Percentiles rank a stretch among this genome's conserved stretches.
Evolutionary conservation across 257 asterid species (phyloP).

Genomic region (Ilex asprella): DNA sequence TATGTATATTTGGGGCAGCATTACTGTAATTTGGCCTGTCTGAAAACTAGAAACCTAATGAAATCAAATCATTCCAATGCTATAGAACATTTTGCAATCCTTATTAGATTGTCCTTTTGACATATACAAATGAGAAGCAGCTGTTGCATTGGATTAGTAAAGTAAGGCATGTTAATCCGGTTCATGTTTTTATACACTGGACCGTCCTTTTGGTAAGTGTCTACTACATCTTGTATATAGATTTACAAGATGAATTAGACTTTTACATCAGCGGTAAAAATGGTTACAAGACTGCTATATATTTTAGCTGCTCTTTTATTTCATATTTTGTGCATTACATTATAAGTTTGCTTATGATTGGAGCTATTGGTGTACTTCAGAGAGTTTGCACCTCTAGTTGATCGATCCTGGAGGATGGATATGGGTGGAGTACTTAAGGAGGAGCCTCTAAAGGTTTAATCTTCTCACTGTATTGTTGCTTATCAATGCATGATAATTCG

Average conservation of each 20-base stretch:
- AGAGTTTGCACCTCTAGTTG: constrained; percentile 80
- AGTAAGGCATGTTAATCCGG: too few relatives aligned
- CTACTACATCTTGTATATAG: background rate
- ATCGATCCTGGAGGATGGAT: constrained; percentile 94
- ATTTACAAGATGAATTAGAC: background rate
- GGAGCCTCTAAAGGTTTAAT: constrained; percentile 37
- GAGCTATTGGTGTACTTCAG: constrained; percentile 31
- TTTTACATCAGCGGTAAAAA: background rate
- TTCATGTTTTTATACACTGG: too few relatives aligned
- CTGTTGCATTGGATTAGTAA: too few relatives aligned
- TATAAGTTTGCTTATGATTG: constrained; percentile 9
- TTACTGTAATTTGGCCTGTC: too few relatives aligned
- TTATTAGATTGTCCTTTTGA: too few relatives aligned
- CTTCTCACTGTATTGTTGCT: constrained; percentile 8
- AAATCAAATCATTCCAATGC: too few relatives aligned
- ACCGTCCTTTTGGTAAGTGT: too few relatives aligned
- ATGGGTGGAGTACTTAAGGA: constrained; percentile 72
- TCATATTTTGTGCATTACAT: background rate
- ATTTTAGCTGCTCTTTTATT: background rate
- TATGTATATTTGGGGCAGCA: too few relatives aligned
- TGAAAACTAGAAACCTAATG: too few relatives aligned
- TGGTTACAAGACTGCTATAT: background rate
- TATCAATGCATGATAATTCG: constrained; percentile 19
- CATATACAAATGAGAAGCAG: too few relatives aligned
- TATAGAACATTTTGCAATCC: too few relatives aligned